Evolutionary conservation across 768 basidiomycete genomes (phyloP).

Genomic region (Trametes sanguinea): DNA sequence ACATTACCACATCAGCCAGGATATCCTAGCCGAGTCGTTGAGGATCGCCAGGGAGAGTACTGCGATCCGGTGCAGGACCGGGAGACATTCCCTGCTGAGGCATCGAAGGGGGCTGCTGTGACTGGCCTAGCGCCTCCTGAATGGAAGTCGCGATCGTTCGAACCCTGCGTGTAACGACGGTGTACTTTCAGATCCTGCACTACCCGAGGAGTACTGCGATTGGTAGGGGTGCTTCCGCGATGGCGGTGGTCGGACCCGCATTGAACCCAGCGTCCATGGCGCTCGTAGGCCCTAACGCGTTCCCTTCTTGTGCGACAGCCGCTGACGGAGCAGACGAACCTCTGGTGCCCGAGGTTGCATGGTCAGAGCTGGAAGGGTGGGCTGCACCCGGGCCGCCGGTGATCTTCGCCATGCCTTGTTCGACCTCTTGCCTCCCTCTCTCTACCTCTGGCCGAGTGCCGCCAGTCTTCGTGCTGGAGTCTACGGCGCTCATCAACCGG

Average conservation of each 20-base stretch:
- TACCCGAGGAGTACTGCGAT: neutral
- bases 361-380: neutral
- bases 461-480: constrained; percentile 3
- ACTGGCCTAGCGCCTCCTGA: neutral
- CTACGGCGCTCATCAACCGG: constrained; percentile 14
- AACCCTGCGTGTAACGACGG: neutral
- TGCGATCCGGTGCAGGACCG: constrained; percentile 12
- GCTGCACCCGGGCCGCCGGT: constrained; percentile 6
- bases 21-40: constrained; percentile 3
- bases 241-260: constrained; percentile 4
- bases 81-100: neutral
- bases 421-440: constrained; percentile 14
- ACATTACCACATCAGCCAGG: neutral
- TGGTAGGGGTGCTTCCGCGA: constrained; percentile 5
- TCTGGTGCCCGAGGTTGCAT: neutral
- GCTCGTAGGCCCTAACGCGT: neutral
- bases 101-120: neutral
- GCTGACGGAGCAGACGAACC: no score
- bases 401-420: constrained; percentile 20
- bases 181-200: neutral
- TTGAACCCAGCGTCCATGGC: constrained; percentile 6
- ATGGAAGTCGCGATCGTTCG: constrained; percentile 12
- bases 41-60: constrained; percentile 1
- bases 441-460: constrained; percentile 8
- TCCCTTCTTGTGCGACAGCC: constrained; percentile 8